Conservation (phyloP, 2,329 filamentous ascomycete species). For the Ustulina deusta region DNA sequence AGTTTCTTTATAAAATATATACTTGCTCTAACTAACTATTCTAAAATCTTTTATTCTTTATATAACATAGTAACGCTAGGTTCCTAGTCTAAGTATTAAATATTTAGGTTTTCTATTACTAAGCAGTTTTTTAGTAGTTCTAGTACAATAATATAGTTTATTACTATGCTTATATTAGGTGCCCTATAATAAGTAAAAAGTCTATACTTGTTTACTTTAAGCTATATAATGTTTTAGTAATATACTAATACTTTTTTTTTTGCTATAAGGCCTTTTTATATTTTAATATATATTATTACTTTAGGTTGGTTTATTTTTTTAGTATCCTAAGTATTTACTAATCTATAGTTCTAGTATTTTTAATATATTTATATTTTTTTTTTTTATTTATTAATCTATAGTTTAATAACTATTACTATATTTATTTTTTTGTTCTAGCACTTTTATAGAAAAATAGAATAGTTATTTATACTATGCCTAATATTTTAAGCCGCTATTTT, state of each 20-base stretch:
- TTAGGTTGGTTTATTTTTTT: slow-evolving; percentile 6
- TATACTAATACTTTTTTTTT: slow-evolving; percentile 1
- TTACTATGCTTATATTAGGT: slow-evolving; percentile 17
- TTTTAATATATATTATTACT: slow-evolving; percentile 23
- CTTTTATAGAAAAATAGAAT: slow-evolving; percentile 19
- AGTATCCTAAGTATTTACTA: slow-evolving; percentile 16
- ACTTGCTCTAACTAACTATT: no score
- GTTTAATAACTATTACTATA: no score
- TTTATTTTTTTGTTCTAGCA: no score
- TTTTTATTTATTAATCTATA: no score
- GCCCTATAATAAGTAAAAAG: slow-evolving; percentile 14
- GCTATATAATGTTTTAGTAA: slow-evolving; percentile 19
- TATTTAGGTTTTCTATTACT: no score
- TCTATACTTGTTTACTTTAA: slow-evolving; percentile 16
- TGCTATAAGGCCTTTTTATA: background rate
- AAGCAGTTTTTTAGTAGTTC: no score
- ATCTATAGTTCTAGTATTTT: slow-evolving; percentile 13
- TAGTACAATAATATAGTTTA: no score
- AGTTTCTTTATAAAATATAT: slow-evolving; percentile 12
- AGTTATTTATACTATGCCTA: slow-evolving; percentile 9
- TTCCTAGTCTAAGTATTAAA: no score
- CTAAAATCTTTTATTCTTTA: no score
- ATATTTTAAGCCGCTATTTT: slow-evolving; percentile 11
- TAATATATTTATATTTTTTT: slow-evolving; percentile 21
- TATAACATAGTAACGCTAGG: no score